These are phyloP conservation scores for Eucalyptus sp. DNA, from an alignment of 345 rosid species.

Conservation along the genomic window DNA sequence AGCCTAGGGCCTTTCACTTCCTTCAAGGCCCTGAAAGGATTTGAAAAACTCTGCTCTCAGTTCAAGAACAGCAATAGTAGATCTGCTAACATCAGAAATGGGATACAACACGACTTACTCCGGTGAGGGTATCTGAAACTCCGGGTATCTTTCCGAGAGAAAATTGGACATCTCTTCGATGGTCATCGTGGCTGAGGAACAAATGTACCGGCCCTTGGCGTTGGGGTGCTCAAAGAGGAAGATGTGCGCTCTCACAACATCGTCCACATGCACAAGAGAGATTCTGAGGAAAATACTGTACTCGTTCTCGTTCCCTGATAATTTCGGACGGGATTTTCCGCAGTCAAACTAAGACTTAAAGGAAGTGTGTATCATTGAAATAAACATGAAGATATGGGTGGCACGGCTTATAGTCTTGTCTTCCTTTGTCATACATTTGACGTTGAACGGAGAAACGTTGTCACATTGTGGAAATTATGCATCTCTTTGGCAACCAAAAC, in stretches of 20 bases:
- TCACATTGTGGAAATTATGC: neutral
- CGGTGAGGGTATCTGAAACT: slow-evolving; percentile 3
- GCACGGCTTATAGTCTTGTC: neutral
- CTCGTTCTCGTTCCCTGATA: neutral
- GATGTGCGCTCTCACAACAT: slow-evolving; percentile 27
- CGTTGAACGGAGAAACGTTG: neutral
- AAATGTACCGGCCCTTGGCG: slow-evolving; percentile 27
- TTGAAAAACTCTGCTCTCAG: neutral
- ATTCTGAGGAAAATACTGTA: neutral
- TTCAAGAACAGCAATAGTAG: neutral
- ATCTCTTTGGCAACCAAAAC: neutral
- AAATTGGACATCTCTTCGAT: slow-evolving; percentile 4
- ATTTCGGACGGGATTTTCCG: neutral
- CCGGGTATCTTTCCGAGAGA: slow-evolving; percentile 17
- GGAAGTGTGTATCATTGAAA: neutral
- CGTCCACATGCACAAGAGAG: slow-evolving; percentile 25
- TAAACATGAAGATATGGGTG: neutral
- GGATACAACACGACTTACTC: slow-evolving; percentile 2
- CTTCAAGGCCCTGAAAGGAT: neutral
- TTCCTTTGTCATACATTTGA: neutral
- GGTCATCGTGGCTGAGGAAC: slow-evolving; percentile 9
- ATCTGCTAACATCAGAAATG: neutral
- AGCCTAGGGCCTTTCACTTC: neutral
- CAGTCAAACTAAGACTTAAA: neutral
- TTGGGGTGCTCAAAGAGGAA: slow-evolving; percentile 18